Evolutionary conservation across 768 basidiomycete species (phyloP), one percentile per base, ranked within the genome.

Genomic region (Tricholoma terreum): DNA sequence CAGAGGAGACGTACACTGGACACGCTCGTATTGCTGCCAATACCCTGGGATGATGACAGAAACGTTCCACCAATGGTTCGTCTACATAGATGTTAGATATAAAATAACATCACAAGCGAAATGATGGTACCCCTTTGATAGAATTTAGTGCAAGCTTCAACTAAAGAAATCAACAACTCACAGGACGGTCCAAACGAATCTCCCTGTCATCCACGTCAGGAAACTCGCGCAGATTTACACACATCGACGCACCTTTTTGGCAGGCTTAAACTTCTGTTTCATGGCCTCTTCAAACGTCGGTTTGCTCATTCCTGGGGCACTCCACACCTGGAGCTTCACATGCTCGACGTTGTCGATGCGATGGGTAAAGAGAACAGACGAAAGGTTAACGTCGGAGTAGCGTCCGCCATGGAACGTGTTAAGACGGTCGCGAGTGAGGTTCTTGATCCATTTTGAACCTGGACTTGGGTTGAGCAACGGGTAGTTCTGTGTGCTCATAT

Each of bases 11-110:
- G 7, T 61, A 91, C 92, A 86, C 69, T 95, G 93, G 19, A 96
- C 86, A 12, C 90, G 84, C 61, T 95, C 92, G 65, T 98, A 95
- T 56, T 91, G 81, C 61, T 76, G 74, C 80, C 89, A 95, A 51
- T 87, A 83, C 11, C 78, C 69, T 0, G 96, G 97, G 27, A 98
- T 86, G 8, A 78, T 82, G 2, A 99, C 67, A 7, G 83, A 81
- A 38, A 98, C 86, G 64, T 93, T 93, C 85, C 89, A 95, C 96
- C 96, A 98, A 70, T 98, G 95, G 63, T 97, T 97, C 14, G 90
- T 89, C 92, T 90, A 58, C 33, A 3, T 45, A 21, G 8, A 51
- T 57, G 15, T 58, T 46, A 17, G 30, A 55, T 9, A 36, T 4
- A 3, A 30, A 42, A 12, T 35, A 4, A 12, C 8, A 6, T 40